Base-by-base conservation (phyloP, 306 rosid species). In the Citrullus mucosospermus region DNA sequence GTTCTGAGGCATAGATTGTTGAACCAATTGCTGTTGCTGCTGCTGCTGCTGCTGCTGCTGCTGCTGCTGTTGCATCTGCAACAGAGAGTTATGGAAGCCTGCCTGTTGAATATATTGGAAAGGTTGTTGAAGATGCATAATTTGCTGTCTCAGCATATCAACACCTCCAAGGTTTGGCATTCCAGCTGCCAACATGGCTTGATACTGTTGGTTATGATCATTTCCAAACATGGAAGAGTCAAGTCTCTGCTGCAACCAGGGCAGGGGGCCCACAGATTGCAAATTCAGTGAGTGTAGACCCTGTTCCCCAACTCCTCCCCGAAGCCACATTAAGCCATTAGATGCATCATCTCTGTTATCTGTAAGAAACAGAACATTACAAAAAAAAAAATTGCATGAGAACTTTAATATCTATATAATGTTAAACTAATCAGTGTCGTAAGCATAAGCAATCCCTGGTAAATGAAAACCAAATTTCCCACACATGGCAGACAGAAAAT, bases 221-320 rank as follows among this genome's bases (percentile, higher is more conserved):
- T 81, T 88, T 76, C 93, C 91, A 6, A 88, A 81, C 80, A 90
- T 36, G 7, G 91, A 28, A 17, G 97, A 85, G 81, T 90, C 93
- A 76, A 90, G 25, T 82, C 93, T 84, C 85, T 89, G 97, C 81
- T 90, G 96, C 90, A 89, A 88, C 97, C 96, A 92, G 1, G 97
- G 97, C 79, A 85, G 80, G 85, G 89, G 76, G 62, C 96, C 89
- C 65, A 86, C 83, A 43, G 92, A 84, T 83, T 87, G 97, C 81
- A 90, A 90, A 76, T 85, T 92, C 60, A 89, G 60, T 77, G 96
- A 88, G 78, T 83, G 90, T 60, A 87, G 85, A 78, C 87, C 87
- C 38, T 86, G 91, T 60, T 90, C 97, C 77, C 90, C 90, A 8
- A 87, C 73, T 78, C 87, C 93, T 38, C 97, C 92, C 82, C 90